Evolutionary conservation across 2,329 filamentous ascomycete genomes (phyloP).

Genomic region (Xylaria sp.): DNA sequence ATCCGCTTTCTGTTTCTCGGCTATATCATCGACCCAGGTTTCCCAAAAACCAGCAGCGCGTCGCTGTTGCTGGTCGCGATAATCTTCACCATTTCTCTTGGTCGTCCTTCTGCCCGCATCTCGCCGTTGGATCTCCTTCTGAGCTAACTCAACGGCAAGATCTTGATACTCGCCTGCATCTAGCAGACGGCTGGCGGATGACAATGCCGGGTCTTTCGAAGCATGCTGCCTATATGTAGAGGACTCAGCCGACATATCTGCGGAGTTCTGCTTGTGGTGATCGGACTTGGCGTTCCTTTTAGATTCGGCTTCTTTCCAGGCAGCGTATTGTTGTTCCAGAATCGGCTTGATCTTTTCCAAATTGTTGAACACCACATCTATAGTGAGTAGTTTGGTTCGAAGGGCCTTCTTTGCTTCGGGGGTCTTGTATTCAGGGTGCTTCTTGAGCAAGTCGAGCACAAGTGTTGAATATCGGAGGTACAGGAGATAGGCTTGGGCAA

Average conservation of each 20-base stretch:
- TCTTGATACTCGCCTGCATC: conserved; percentile 78
- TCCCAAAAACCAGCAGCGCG: conserved; percentile 60
- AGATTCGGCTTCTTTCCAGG: conserved; percentile 69
- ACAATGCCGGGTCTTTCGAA: conserved; percentile 70
- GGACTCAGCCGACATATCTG: conserved; percentile 40
- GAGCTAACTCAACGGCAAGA: conserved; percentile 79
- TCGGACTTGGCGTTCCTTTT: conserved; percentile 49
- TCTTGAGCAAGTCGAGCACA: conserved; percentile 78
- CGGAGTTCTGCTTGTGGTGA: conserved; percentile 34
- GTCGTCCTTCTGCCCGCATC: conserved; percentile 70
- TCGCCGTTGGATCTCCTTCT: conserved; percentile 75
- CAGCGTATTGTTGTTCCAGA: conserved; percentile 76
- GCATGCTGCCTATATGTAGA: conserved; percentile 61
- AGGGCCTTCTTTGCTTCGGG: conserved; percentile 73
- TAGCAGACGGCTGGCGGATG: conserved; percentile 66
- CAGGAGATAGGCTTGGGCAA: conserved; percentile 88
- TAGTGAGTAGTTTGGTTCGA: conserved; percentile 59
- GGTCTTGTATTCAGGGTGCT: conserved; percentile 79
- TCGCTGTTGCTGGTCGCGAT: conserved; percentile 67
- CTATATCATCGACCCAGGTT: conserved; percentile 54
- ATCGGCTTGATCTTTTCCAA: conserved; percentile 84
- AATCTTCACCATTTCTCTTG: conserved; percentile 66
- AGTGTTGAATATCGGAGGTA: conserved; percentile 90
- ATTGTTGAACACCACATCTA: conserved; percentile 70
- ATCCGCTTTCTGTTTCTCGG: conserved; percentile 49